Evolutionary conservation across 306 rosid species (phyloP), one percentile per base, ranked within the genome.

Genomic region (Cicer bijugum): DNA sequence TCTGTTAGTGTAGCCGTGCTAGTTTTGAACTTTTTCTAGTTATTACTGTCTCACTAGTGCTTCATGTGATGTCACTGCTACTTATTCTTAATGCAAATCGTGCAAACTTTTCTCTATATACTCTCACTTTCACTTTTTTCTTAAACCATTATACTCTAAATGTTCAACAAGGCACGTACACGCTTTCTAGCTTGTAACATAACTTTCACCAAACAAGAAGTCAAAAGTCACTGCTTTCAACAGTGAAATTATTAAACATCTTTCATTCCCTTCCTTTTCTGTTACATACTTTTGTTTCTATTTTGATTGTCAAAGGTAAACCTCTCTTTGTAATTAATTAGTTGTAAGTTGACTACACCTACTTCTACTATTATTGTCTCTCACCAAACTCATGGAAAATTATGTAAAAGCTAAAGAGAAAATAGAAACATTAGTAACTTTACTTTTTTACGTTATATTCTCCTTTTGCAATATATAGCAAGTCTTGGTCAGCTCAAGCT

Each of bases 171-270:
- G 71, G 55, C 65, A 80, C 81, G 78, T 62, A 84, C 79, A 74
- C 40, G 56, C 78, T 75, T 88, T 88, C 59, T 28, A 28, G 33
- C 33, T 68, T 39, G 45, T 52, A 71, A 76, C 84, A 72, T 7
- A 66, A 80, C 83, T 86, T 84, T 84, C 90, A 85, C 89, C 84
- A 81, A 81, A 47, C 80, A 70, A 69, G 82, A 53, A 87, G 97
- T 90, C 93, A 90, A 92, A 92, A 85, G 92, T 81, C 71, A 58
- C 76, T 82, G 74, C 84, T 82, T 87, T 82, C 85, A 72, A 87
- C 77, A 58, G 78, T 43, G 42, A 71, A 71, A 84, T 84, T 68
- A 80, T 77, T 74, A 65, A 39, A 33, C 73, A 82, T 53, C 83
- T 83, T 79, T 82, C 81, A 63, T 75, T 66, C 47, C 35, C 57